A percentile compares a stretch with the other conserved stretches of the same genome.
Evolutionary conservation across 164 flowering plant genomes (phyloP).

Genomic region (Cinnamomum chago): DNA sequence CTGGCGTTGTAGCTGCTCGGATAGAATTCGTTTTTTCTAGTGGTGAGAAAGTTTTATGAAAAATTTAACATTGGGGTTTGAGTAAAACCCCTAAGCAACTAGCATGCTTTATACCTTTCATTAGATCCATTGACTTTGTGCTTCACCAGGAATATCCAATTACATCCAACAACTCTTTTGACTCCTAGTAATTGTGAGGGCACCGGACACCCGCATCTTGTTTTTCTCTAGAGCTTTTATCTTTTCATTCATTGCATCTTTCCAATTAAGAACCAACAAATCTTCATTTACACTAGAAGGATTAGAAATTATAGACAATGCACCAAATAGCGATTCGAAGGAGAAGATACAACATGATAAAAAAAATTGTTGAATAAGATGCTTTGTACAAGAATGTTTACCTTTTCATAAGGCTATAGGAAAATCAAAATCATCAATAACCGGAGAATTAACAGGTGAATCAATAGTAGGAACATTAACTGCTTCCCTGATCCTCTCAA

Average conservation of each 20-base stretch:
- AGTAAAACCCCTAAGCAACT: background rate
- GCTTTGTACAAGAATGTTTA: too few species aligned
- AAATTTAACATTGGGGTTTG: background rate
- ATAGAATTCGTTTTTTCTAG: too few species aligned
- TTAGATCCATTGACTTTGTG: background rate
- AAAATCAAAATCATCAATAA: too few species aligned
- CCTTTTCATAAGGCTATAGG: too few species aligned
- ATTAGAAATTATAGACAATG: background rate
- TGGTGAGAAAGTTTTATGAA: too few species aligned
- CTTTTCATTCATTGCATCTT: background rate
- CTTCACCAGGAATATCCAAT: background rate
- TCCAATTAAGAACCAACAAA: background rate
- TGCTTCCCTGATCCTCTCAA: too few species aligned
- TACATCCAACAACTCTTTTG: background rate
- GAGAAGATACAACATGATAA: background rate
- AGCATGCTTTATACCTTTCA: background rate
- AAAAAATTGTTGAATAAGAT: too few species aligned
- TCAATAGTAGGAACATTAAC: too few species aligned
- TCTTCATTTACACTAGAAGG: background rate
- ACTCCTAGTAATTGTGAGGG: too few species aligned
- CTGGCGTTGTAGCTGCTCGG: too few species aligned
- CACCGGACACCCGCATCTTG: background rate
- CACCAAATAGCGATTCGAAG: background rate
- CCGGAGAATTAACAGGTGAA: too few species aligned
- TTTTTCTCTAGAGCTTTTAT: background rate